phyloP scores from a whole-genome alignment of 1,139 yeast species.

The Hansenula lynferdii region DNA sequence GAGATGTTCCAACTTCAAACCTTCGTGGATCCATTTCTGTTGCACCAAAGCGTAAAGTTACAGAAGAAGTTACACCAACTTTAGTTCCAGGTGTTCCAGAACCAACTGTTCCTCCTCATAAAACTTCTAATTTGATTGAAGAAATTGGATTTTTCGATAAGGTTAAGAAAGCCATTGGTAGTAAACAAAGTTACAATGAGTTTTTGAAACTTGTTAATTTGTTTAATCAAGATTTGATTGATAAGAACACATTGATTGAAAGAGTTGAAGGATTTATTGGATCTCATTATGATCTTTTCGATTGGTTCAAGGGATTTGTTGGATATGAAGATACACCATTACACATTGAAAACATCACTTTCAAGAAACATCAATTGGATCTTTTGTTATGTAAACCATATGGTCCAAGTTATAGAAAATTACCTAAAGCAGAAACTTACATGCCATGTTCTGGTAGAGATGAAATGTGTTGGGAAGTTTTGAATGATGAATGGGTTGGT shows the following conservation, averaged over 20 bases:
- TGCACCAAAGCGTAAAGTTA: constrained; percentile 24
- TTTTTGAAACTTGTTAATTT: constrained; percentile 82
- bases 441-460: constrained; percentile 99
- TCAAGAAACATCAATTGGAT: constrained; percentile 87
- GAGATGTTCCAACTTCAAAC: constrained; percentile 32
- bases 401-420: constrained; percentile 90
- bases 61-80: constrained; percentile 52
- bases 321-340: constrained; percentile 77
- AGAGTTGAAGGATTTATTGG: constrained; percentile 86
- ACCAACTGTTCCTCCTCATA: constrained; percentile 68
- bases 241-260: constrained; percentile 74
- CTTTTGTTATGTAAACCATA: constrained; percentile 76
- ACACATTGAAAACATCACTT: constrained; percentile 81
- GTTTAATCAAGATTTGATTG: constrained; percentile 87
- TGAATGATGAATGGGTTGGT: constrained; percentile 98
- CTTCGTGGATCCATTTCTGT: constrained; percentile 34
- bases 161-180: constrained; percentile 85
- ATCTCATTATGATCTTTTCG: constrained; percentile 68
- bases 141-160: constrained; percentile 89
- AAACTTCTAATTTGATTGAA: constrained; percentile 63
- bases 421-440: constrained; percentile 91
- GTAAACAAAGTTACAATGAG: constrained; percentile 87
- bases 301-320: constrained; percentile 90
- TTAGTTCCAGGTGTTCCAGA: constrained; percentile 84
- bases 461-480: constrained; percentile 98